These are phyloP conservation scores for Entrophospora sp. DNA, from an alignment of 192 early-diverging fungal genomes.

Conservation along the genomic window DNA sequence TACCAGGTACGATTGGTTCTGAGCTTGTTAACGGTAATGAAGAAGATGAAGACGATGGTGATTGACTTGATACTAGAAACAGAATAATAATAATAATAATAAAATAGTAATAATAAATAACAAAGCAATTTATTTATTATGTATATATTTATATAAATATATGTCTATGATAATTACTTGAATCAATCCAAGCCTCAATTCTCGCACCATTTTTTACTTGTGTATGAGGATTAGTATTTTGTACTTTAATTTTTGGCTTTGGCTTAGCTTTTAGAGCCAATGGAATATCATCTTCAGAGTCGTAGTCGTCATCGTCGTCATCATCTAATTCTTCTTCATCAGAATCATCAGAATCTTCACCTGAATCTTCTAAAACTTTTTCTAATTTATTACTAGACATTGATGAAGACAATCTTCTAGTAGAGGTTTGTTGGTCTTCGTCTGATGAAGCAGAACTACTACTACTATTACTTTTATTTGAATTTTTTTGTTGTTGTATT, in stretches of 20 bases:
- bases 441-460: too few relatives aligned
- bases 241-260: slow-evolving; percentile 9
- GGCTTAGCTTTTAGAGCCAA: not conserved
- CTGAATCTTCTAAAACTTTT: slow-evolving; percentile 11
- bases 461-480: too few relatives aligned
- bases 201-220: not conserved
- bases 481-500: too few relatives aligned
- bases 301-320: slow-evolving; percentile 18
- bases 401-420: too few relatives aligned
- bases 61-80: too few relatives aligned
- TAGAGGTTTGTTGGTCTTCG: too few relatives aligned
- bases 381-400: not conserved
- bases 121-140: not conserved
- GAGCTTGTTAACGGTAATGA: too few relatives aligned
- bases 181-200: slow-evolving; percentile 1
- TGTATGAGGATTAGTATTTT: not conserved
- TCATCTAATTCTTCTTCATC: slow-evolving; percentile 21
- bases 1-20: too few relatives aligned
- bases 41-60: too few relatives aligned
- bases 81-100: too few relatives aligned
- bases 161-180: not conserved
- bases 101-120: not conserved
- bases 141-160: not conserved
- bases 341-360: slow-evolving; percentile 3
- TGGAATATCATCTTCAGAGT: slow-evolving; percentile 5